These are phyloP conservation scores for Penicillium longicatenatum DNA, from an alignment of 495 filamentous ascomycete species.

Conservation along the genomic window DNA sequence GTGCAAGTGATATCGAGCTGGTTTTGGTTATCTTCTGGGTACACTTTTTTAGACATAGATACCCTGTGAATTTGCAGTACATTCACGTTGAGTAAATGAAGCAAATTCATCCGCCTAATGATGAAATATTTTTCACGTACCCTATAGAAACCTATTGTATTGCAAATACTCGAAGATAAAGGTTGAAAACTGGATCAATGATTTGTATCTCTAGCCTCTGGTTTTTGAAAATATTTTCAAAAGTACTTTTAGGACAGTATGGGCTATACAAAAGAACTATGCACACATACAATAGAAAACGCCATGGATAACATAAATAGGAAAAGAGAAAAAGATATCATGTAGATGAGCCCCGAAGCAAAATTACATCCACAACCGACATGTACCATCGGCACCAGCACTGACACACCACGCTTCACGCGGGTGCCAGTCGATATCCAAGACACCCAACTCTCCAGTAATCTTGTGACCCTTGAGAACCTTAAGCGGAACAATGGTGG, in stretches of 20 bases:
- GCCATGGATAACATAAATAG: slow-evolving; percentile 15
- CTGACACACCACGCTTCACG: slow-evolving; percentile 89
- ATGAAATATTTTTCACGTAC: neutral
- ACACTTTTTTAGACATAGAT: neutral
- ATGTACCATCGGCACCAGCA: slow-evolving; percentile 91
- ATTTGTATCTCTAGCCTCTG: slow-evolving; percentile 1
- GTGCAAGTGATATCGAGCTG: slow-evolving; percentile 2
- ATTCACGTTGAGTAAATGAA: neutral
- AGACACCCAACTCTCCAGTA: slow-evolving; percentile 76
- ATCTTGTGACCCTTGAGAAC: slow-evolving; percentile 84
- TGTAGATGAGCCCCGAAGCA: slow-evolving; percentile 19
- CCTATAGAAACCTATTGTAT: no score
- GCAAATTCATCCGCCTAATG: neutral
- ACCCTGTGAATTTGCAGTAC: neutral
- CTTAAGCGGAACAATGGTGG: slow-evolving; percentile 93
- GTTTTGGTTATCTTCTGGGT: slow-evolving; percentile 1
- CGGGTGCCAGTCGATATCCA: slow-evolving; percentile 95
- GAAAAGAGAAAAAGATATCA: slow-evolving; percentile 22
- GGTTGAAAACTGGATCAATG: neutral
- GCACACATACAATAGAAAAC: slow-evolving; percentile 31
- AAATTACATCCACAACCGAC: slow-evolving; percentile 71
- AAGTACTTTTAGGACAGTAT: slow-evolving; percentile 30
- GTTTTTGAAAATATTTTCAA: slow-evolving; percentile 1
- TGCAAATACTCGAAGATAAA: no score
- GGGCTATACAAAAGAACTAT: slow-evolving; percentile 35